Percentiles rank a stretch among this genome's conserved stretches.
Conservation (phyloP, 371 early-diverging fungal species). For the Syncephalastrum contaminatum region DNA sequence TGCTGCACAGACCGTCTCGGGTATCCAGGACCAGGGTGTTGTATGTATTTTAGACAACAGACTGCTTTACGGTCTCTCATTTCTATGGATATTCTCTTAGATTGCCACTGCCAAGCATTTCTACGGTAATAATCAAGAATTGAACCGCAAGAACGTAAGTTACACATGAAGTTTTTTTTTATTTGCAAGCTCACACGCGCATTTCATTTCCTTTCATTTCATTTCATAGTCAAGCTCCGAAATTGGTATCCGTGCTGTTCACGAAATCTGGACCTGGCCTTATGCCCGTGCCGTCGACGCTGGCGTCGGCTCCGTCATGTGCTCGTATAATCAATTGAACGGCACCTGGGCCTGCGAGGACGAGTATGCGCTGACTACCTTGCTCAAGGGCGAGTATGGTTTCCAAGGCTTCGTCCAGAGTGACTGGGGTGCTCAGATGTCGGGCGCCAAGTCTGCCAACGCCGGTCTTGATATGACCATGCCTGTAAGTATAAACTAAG, state of each 20-base stretch:
- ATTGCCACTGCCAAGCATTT: conserved; percentile 58
- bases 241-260: conserved; percentile 49
- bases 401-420: conserved; percentile 32
- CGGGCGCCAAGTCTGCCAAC: conserved; percentile 23
- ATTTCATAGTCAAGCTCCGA: conserved; percentile 24
- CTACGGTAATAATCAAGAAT: conserved; percentile 56
- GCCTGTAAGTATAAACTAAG: conserved; percentile 30
- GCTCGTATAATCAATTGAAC: conserved; percentile 45
- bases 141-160: conserved; percentile 17
- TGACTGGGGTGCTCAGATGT: conserved; percentile 30
- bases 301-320: conserved; percentile 52
- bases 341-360: conserved; percentile 41
- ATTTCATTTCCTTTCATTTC: conserved; percentile 12
- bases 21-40: conserved; percentile 43
- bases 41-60: conserved; percentile 16
- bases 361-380: conserved; percentile 26
- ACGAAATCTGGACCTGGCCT: conserved; percentile 54
- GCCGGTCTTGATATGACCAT: conserved; percentile 54
- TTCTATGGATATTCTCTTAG: conserved; percentile 8
- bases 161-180: neutral
- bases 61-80: no score
- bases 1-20: conserved; percentile 28
- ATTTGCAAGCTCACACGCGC: neutral
- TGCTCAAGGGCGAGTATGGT: conserved; percentile 40
- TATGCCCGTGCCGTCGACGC: conserved; percentile 46